phyloP scores from a whole-genome alignment of 1,284 basidiomycete genomes.

The Naganishia cerealis region DNA sequence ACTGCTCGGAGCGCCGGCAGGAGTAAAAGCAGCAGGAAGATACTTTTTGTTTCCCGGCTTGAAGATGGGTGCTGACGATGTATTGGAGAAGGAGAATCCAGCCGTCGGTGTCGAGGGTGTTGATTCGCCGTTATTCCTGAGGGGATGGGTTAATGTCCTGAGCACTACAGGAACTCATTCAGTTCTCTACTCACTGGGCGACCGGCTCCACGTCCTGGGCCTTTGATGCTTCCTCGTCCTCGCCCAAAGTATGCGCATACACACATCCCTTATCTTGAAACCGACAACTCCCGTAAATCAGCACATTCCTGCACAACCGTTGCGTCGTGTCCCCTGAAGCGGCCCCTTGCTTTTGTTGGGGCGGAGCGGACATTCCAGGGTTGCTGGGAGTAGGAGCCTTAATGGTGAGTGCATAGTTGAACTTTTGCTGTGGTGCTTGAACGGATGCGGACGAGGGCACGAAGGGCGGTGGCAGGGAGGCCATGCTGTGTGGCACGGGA shows the following conservation, averaged over 20 bases:
- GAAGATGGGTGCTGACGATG: conserved; percentile 27
- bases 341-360: conserved; percentile 1
- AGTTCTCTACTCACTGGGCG: conserved; percentile 8
- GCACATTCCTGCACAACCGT: conserved; percentile 79
- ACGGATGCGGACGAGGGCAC: conserved; percentile 8
- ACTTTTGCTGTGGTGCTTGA: conserved; percentile 1
- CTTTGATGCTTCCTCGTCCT: conserved; percentile 19
- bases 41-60: conserved; percentile 25
- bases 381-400: conserved; percentile 22
- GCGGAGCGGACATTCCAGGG: background rate
- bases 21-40: conserved; percentile 1
- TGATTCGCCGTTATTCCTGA: conserved; percentile 51
- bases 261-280: conserved; percentile 73
- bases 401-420: conserved; percentile 13
- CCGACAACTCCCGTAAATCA: conserved; percentile 82
- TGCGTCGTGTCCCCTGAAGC: conserved; percentile 53
- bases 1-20: conserved; percentile 2
- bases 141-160: conserved; percentile 74
- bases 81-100: conserved; percentile 9
- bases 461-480: conserved; percentile 10
- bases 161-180: conserved; percentile 54
- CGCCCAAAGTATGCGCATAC: conserved; percentile 12
- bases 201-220: background rate
- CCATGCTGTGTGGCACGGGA: too few relatives aligned
- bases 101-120: conserved; percentile 8